A percentile compares a stretch with the other conserved stretches of the same genome.
phyloP scores from a whole-genome alignment of 176 grass and related monocot species.

The Oryza glumipatula region DNA sequence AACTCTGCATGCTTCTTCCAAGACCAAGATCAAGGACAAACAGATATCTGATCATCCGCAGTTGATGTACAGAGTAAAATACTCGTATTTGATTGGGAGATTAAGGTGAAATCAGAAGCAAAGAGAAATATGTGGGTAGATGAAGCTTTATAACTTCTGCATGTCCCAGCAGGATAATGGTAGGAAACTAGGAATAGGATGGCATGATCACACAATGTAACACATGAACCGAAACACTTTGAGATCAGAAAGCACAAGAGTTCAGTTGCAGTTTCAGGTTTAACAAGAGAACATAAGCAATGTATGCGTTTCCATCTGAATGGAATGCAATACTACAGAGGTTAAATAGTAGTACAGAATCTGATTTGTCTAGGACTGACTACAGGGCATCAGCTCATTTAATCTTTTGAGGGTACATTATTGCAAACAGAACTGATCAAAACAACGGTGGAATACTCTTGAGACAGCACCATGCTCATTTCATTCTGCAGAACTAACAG shows the following conservation, averaged over 20 bases:
- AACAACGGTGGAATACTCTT: too few species aligned
- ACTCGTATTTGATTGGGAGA: too few species aligned
- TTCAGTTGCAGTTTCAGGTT: neutral
- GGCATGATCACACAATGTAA: neutral
- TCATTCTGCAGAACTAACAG: slow-evolving; percentile 9
- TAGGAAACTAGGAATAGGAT: neutral
- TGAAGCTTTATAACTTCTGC: neutral
- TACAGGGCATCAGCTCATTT: neutral
- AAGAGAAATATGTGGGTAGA: neutral
- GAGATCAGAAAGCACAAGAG: neutral
- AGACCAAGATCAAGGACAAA: too few species aligned
- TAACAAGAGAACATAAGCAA: neutral
- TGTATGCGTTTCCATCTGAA: neutral
- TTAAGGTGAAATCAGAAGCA: neutral
- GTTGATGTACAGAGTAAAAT: neutral
- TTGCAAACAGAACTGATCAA: neutral
- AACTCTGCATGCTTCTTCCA: slow-evolving; percentile 18
- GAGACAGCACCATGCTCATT: neutral
- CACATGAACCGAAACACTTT: neutral
- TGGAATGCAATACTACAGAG: neutral
- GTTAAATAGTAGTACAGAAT: neutral
- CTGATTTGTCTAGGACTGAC: neutral
- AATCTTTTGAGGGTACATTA: slow-evolving; percentile 30
- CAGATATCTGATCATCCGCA: neutral
- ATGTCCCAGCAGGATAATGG: neutral